Evolutionary conservation across 2,329 filamentous ascomycete genomes (phyloP).

Genomic region (Fusarium nygamai): DNA sequence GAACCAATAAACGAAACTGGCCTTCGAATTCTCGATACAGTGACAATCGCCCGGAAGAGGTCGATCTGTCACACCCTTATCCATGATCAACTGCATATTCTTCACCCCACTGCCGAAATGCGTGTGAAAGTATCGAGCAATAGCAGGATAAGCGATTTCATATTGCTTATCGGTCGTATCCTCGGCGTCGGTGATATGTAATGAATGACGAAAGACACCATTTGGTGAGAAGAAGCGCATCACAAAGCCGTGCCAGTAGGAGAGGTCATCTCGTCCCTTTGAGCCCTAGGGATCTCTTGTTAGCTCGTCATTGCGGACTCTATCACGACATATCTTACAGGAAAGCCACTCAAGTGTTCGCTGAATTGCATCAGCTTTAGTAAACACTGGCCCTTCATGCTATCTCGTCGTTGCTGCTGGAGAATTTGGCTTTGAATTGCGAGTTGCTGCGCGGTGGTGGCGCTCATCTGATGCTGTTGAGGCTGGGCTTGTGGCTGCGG

Average conservation of each 20-base stretch:
- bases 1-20: constrained; percentile 91
- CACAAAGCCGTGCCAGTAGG: constrained; percentile 84
- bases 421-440: constrained; percentile 49
- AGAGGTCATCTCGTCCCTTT: constrained; percentile 73
- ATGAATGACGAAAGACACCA: constrained; percentile 79
- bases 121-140: constrained; percentile 89
- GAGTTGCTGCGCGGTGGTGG: constrained; percentile 49
- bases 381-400: constrained; percentile 66
- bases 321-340: constrained; percentile 50
- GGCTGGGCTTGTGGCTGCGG: constrained; percentile 44
- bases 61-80: constrained; percentile 68
- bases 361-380: constrained; percentile 70
- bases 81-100: constrained; percentile 86
- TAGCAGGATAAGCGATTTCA: constrained; percentile 82
- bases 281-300: constrained; percentile 53
- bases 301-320: neutral
- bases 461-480: constrained; percentile 46
- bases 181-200: constrained; percentile 67
- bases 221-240: constrained; percentile 80
- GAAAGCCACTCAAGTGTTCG: constrained; percentile 69
- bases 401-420: constrained; percentile 61
- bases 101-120: constrained; percentile 88
- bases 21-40: constrained; percentile 78
- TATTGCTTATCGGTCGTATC: constrained; percentile 78
- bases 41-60: constrained; percentile 71